These are phyloP conservation scores for Laetiporus sulphureus DNA, from an alignment of 1,284 basidiomycete genomes.

Conservation along the genomic window DNA sequence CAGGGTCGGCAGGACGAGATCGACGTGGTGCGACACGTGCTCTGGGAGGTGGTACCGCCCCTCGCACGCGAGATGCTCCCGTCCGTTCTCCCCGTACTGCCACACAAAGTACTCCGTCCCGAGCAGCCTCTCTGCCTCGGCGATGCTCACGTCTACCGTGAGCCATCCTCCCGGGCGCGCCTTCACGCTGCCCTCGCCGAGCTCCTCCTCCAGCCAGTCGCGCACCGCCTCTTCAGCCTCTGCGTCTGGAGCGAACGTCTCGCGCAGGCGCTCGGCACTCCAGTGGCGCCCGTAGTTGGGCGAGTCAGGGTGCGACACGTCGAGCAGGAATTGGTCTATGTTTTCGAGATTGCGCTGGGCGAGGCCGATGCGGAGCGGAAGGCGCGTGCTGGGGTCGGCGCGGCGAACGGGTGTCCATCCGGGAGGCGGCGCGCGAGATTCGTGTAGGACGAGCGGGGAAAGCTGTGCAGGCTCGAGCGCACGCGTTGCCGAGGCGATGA, in stretches of 20 bases:
- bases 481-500: too few relatives aligned
- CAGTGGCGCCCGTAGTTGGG: conserved; percentile 34
- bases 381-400: neutral
- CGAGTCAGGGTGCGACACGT: conserved; percentile 36
- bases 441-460: conserved; percentile 4
- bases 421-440: conserved; percentile 1
- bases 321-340: conserved; percentile 32
- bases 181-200: conserved; percentile 24
- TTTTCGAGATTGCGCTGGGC: conserved; percentile 33
- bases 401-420: conserved; percentile 3
- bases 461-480: neutral
- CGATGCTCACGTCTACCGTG: conserved; percentile 33
- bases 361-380: conserved; percentile 6
- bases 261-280: conserved; percentile 26
- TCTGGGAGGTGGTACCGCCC: conserved; percentile 34
- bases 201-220: conserved; percentile 37
- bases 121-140: conserved; percentile 36
- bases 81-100: conserved; percentile 18
- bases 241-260: conserved; percentile 34
- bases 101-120: conserved; percentile 37
- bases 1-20: conserved; percentile 38
- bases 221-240: conserved; percentile 33
- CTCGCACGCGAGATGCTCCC: conserved; percentile 27
- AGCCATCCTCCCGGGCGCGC: conserved; percentile 34
- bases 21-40: conserved; percentile 34